Percentiles rank a stretch among this genome's conserved stretches.
Conservation (phyloP, 148 eudicot genomes). For the Chenopodium berlandieri region DNA sequence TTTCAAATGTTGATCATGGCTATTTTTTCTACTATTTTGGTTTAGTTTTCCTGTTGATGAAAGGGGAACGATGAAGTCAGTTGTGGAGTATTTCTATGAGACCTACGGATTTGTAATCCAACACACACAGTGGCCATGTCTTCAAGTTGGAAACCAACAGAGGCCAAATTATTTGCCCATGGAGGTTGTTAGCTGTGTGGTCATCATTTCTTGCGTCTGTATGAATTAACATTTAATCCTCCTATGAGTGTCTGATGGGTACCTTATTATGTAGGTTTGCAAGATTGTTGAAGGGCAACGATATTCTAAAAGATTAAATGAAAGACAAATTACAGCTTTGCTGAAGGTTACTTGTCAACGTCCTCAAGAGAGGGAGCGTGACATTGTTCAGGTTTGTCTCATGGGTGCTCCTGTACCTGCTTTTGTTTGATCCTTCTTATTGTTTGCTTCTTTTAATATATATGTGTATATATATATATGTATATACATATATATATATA, state of each 20-base stretch:
- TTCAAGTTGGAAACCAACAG: slow-evolving; percentile 80
- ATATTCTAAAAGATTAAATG: slow-evolving; percentile 76
- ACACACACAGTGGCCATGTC: slow-evolving; percentile 79
- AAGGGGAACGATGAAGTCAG: slow-evolving; percentile 72
- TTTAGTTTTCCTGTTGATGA: slow-evolving; percentile 81
- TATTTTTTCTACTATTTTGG: background rate
- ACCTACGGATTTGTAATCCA: slow-evolving; percentile 69
- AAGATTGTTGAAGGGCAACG: slow-evolving; percentile 90
- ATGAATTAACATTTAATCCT: background rate
- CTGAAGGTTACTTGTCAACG: slow-evolving; percentile 87
- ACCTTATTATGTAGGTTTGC: slow-evolving; percentile 49
- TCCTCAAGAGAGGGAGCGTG: slow-evolving; percentile 67
- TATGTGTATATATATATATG: too few species aligned
- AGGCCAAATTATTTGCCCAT: slow-evolving; percentile 83
- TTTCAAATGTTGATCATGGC: background rate
- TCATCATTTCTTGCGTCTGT: background rate
- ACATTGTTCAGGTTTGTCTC: slow-evolving; percentile 61
- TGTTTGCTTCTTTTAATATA: too few species aligned
- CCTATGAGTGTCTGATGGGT: background rate
- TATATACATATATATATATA: too few species aligned
- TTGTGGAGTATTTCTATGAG: slow-evolving; percentile 75
- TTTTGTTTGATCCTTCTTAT: background rate
- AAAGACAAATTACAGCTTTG: slow-evolving; percentile 77
- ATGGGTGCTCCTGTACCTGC: background rate
- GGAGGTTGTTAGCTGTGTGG: slow-evolving; percentile 53